Percentiles rank a stretch among this genome's conserved stretches.
Evolutionary conservation across 2,329 filamentous ascomycete genomes (phyloP).

Genomic region (Dactylellina cionopaga): DNA sequence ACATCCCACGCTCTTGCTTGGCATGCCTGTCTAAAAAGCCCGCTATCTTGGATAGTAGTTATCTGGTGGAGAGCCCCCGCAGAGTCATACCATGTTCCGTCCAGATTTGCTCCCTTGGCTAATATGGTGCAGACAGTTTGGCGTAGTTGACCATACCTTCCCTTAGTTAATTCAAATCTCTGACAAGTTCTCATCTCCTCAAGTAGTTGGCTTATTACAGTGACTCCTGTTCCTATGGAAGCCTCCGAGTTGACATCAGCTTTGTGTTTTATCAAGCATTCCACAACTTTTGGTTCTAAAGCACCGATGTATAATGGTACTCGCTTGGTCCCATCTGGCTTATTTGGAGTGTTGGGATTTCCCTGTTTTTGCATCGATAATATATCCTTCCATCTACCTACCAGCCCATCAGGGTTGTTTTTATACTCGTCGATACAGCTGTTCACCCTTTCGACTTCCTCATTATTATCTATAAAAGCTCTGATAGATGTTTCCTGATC

Average conservation of each 20-base stretch:
- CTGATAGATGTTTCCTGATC: not conserved
- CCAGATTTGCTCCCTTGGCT: not conserved
- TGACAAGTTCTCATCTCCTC: no score
- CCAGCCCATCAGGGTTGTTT: no score
- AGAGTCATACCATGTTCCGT: not conserved
- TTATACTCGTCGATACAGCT: no score
- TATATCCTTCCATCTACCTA: not conserved
- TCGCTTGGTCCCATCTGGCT: not conserved
- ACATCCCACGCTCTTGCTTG: not conserved
- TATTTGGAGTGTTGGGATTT: not conserved
- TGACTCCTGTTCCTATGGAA: not conserved
- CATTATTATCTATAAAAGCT: no score
- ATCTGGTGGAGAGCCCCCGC: not conserved
- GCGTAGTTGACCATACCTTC: not conserved
- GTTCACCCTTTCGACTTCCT: no score
- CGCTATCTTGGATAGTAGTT: not conserved
- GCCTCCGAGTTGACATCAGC: not conserved
- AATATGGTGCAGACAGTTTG: not conserved
- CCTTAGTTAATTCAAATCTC: no score
- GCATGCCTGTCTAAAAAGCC: not conserved
- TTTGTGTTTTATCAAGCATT: not conserved
- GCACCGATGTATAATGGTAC: constrained; percentile 1
- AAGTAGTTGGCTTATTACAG: not conserved
- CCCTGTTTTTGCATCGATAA: not conserved
- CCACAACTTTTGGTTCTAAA: not conserved